These are phyloP conservation scores for Balansia obtecta DNA, from an alignment of 2,329 filamentous ascomycete species.

Conservation along the genomic window DNA sequence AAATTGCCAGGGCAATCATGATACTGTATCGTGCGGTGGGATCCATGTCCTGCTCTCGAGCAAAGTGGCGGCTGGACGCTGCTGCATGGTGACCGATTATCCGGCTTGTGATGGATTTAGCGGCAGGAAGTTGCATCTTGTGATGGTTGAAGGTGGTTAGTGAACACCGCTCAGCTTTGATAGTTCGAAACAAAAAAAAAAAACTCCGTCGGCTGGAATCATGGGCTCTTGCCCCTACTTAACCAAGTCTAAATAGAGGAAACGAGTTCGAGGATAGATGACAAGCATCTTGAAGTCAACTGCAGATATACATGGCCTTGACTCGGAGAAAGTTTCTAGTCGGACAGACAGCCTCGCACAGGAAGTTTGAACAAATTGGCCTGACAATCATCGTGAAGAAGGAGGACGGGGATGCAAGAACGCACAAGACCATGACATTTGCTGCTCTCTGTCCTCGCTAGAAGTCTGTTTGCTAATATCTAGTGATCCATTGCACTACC, in stretches of 20 bases:
- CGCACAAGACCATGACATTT: not conserved
- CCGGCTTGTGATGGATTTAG: not conserved
- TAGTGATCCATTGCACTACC: conserved; percentile 2
- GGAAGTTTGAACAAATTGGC: not conserved
- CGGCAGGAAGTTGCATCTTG: not conserved
- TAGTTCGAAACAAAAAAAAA: no score
- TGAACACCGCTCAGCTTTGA: not conserved
- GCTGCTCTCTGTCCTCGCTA: not conserved
- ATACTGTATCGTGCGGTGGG: conserved; percentile 6
- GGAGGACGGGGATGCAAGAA: not conserved
- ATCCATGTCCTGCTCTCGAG: conserved; percentile 5
- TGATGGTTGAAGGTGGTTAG: not conserved
- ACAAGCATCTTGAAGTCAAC: not conserved
- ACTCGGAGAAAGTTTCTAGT: not conserved
- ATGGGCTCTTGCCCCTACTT: no score
- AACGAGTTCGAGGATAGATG: no score
- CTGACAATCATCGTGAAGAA: conserved; percentile 1
- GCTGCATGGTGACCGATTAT: not conserved
- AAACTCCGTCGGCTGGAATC: not conserved
- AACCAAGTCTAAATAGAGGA: no score
- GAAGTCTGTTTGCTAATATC: conserved; percentile 1
- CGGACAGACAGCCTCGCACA: not conserved
- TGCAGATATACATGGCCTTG: not conserved
- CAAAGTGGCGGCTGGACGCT: not conserved
- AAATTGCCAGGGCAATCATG: conserved; percentile 7